phyloP scores from a whole-genome alignment of 2,329 filamentous ascomycete species.

The Exophiala sp. region DNA sequence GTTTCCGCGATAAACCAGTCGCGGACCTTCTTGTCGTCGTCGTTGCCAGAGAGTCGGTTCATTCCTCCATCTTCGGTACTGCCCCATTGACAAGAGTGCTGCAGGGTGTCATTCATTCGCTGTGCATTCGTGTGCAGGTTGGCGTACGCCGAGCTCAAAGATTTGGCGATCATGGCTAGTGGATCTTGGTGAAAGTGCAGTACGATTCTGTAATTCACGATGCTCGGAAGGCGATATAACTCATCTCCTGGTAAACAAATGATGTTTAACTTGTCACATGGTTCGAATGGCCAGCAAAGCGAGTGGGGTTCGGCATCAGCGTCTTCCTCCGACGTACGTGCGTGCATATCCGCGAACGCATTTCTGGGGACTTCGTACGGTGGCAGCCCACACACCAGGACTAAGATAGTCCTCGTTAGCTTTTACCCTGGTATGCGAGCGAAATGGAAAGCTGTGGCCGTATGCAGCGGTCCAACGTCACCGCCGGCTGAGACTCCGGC shows the following conservation, averaged over 20 bases:
- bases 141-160: neutral
- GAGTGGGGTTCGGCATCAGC: neutral
- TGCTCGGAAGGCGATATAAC: neutral
- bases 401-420: too few species aligned
- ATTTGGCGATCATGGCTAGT: neutral
- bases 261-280: neutral
- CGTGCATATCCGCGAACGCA: too few species aligned
- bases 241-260: neutral
- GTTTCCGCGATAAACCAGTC: conserved; percentile 71
- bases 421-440: too few species aligned
- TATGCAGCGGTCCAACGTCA: too few species aligned
- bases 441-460: too few species aligned
- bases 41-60: conserved; percentile 62
- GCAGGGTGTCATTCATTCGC: neutral
- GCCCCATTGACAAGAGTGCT: conserved; percentile 11
- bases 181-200: neutral
- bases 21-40: conserved; percentile 66
- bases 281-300: neutral
- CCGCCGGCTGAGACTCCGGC: too few species aligned
- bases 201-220: neutral
- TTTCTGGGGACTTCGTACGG: too few species aligned
- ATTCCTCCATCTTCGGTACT: conserved; percentile 9
- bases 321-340: neutral
- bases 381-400: too few species aligned
- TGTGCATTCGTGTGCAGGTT: neutral